Evolutionary conservation across 257 asterid genomes (phyloP).

Genomic region (Plantago major): DNA sequence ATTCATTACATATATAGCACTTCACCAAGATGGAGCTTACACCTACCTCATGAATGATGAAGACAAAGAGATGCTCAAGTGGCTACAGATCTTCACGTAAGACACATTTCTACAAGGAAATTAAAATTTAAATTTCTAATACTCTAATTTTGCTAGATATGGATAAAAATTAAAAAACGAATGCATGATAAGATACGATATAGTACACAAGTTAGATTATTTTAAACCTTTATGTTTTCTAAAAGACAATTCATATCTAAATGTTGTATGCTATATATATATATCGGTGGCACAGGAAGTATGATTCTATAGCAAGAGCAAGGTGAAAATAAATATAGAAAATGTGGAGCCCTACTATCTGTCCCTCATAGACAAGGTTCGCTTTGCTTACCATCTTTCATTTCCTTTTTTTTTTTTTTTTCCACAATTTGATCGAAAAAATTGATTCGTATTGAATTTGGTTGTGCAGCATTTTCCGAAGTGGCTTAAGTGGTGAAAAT

Average conservation of each 20-base stretch:
- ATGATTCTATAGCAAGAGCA: conserved; percentile 47
- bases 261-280: no score
- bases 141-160: no score
- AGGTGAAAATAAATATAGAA: conserved; percentile 29
- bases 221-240: no score
- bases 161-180: no score
- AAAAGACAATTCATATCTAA: not conserved
- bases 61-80: conserved; percentile 39
- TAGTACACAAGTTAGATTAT: no score
- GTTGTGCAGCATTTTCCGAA: conserved; percentile 56
- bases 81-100: conserved; percentile 47
- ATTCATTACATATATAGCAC: conserved; percentile 19
- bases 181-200: no score
- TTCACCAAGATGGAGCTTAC: conserved; percentile 40
- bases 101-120: not conserved
- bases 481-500: conserved; percentile 53
- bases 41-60: conserved; percentile 48
- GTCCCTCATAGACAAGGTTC: conserved; percentile 60
- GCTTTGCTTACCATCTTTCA: not conserved
- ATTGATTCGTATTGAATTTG: not conserved
- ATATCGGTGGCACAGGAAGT: conserved; percentile 29
- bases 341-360: conserved; percentile 54
- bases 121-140: no score
- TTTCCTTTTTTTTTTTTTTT: not conserved
- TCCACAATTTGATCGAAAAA: no score